Evolutionary conservation across 345 rosid genomes (phyloP), one percentile per base, ranked within the genome.

Genomic region (Melastoma malabathricum): DNA sequence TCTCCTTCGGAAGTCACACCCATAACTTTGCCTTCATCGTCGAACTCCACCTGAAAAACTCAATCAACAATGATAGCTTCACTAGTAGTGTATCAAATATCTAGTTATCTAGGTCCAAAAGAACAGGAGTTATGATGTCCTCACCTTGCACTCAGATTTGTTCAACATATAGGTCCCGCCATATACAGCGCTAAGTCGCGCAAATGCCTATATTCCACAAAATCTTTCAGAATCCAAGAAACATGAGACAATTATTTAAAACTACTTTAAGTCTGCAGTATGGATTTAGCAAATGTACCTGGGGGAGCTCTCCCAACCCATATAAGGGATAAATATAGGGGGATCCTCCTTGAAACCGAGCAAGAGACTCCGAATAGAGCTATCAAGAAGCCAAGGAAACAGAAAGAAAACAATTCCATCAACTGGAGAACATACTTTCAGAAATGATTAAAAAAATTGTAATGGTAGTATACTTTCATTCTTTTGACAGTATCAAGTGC

Each of bases 1-100:
- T 82, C 96, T 43, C 98, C 96, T 68, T 84, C 98, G 7, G 98
- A 92, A 34, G 98, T 87, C 31, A 93, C 99, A 64, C 95, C 95
- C 23, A 13, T 2, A 59, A 75, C 97, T 73, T 81, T 68, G 27
- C 99, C 95, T 68, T 84, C 90, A 47, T 72, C 89, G 13, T 93
- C 67, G 2, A 81, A 88, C 72, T 88, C 95, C 18, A 88, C 95
- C 97, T 93, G 74, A 54, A 45, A 67, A 48, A 62, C 48, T 22
- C 64, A 58, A 19, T 10, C 15, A 16, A 10, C 31, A 51, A 13
- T 10, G 10, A 39, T 15, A 27, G 15, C 23, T 51, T 47, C 9
- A 12, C 29, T 4, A 27, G 13, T 9, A 31, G 54, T 23, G 43
- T 31, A 31, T 9, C 38, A 31, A 31, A 5, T 31, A 31, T 2